A percentile compares a stretch with the other conserved stretches of the same genome.
Conservation (phyloP, 2,329 filamentous ascomycete genomes). For the Ophiostoma sp. region DNA sequence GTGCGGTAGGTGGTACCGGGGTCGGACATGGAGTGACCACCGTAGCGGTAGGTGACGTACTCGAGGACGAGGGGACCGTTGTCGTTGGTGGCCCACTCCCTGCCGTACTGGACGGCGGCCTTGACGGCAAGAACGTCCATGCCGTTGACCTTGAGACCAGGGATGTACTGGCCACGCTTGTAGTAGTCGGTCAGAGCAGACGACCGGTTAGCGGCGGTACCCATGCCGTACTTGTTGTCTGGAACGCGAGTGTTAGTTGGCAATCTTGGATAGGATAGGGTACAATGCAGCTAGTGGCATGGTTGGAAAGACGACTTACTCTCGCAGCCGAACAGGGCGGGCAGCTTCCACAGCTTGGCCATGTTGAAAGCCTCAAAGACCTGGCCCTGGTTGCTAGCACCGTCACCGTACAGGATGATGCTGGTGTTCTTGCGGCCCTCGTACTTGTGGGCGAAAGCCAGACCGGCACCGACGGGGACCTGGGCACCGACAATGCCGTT, state of each 20-base stretch:
- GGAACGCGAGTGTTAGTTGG: slow-evolving; percentile 28
- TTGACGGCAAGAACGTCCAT: slow-evolving; percentile 99
- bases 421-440: slow-evolving; percentile 77
- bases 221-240: slow-evolving; percentile 99
- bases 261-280: too few relatives aligned
- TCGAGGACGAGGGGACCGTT: slow-evolving; percentile 95
- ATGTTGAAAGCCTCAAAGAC: slow-evolving; percentile 99
- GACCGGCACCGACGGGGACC: slow-evolving; percentile 91
- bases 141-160: slow-evolving; percentile 97
- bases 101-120: slow-evolving; percentile 89
- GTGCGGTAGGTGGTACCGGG: slow-evolving; percentile 98
- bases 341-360: slow-evolving; percentile 98
- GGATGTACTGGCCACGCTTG: slow-evolving; percentile 99
- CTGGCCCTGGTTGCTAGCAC: slow-evolving; percentile 97
- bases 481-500: slow-evolving; percentile 99
- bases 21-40: slow-evolving; percentile 99
- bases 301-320: slow-evolving; percentile 55
- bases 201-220: slow-evolving; percentile 88
- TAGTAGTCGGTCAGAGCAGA: slow-evolving; percentile 98
- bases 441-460: slow-evolving; percentile 97
- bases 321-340: slow-evolving; percentile 94
- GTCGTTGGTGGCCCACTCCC: slow-evolving; percentile 74
- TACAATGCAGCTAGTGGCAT: neutral
- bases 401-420: slow-evolving; percentile 91
- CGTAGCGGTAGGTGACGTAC: slow-evolving; percentile 99